These are phyloP conservation scores for Tilletia horrida DNA, from an alignment of 1,284 basidiomycete genomes.

Conservation along the genomic window DNA sequence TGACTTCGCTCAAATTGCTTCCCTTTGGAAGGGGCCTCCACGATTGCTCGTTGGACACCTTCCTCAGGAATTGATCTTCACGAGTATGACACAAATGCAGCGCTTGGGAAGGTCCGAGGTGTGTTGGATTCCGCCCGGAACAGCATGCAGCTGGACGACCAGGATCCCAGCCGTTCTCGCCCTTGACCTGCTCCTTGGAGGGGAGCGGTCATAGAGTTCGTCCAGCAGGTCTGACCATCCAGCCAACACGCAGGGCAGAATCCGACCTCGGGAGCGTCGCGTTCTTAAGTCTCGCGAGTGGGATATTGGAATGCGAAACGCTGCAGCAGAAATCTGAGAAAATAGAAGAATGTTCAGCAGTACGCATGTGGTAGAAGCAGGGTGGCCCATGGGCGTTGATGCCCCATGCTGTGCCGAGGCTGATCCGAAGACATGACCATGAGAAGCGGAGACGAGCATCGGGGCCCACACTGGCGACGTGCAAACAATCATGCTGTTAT, in stretches of 20 bases:
- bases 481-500: no score
- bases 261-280: conserved; percentile 12
- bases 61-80: not conserved
- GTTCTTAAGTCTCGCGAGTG: conserved; percentile 14
- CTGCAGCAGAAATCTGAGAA: not conserved
- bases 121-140: not conserved
- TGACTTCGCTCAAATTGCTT: no score
- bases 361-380: not conserved
- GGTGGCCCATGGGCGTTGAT: not conserved
- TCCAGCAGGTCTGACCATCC: not conserved
- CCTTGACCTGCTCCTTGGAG: conserved; percentile 9
- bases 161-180: not conserved
- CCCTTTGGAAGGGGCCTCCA: no score
- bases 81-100: conserved; percentile 16
- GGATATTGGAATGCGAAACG: not conserved
- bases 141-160: no score
- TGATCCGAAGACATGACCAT: no score
- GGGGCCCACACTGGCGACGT: no score
- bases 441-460: no score
- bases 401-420: no score
- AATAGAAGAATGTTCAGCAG: not conserved
- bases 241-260: not conserved
- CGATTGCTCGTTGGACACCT: no score
- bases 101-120: conserved; percentile 6
- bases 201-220: not conserved